Evolutionary conservation across 129 eudicot species (phyloP).

Genomic region (Erigeron canadensis): DNA sequence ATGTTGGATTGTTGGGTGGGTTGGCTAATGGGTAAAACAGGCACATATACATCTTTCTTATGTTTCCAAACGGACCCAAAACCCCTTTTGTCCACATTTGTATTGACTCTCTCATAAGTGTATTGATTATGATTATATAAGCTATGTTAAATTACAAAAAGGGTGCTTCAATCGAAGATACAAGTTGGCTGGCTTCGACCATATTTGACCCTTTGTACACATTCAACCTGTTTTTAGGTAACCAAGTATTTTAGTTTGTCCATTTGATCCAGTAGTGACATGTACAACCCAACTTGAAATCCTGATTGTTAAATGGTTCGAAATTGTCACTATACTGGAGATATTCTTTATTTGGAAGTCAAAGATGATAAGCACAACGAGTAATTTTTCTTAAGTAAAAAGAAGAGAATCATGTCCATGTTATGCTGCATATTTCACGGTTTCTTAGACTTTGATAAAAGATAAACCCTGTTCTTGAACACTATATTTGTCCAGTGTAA

Average conservation of each 20-base stretch:
- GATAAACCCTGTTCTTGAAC: background rate
- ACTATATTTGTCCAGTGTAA: background rate
- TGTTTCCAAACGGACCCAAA: background rate
- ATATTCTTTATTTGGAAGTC: constrained; percentile 12
- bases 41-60: background rate
- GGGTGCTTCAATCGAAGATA: background rate
- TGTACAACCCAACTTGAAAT: background rate
- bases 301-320: background rate
- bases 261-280: background rate
- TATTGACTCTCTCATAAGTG: background rate
- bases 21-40: background rate
- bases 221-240: background rate
- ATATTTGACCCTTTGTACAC: background rate
- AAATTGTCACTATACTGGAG: background rate
- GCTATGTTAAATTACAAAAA: background rate
- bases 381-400: background rate
- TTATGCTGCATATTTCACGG: constrained; percentile 6
- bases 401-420: background rate
- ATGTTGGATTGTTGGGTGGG: background rate
- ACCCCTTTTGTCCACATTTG: background rate
- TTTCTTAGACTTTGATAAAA: background rate
- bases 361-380: constrained; percentile 1
- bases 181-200: background rate
- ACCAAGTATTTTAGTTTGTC: background rate
- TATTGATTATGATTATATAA: background rate